Base-by-base conservation (phyloP, 2,329 filamentous ascomycete species). In the Huntiella omanensis region DNA sequence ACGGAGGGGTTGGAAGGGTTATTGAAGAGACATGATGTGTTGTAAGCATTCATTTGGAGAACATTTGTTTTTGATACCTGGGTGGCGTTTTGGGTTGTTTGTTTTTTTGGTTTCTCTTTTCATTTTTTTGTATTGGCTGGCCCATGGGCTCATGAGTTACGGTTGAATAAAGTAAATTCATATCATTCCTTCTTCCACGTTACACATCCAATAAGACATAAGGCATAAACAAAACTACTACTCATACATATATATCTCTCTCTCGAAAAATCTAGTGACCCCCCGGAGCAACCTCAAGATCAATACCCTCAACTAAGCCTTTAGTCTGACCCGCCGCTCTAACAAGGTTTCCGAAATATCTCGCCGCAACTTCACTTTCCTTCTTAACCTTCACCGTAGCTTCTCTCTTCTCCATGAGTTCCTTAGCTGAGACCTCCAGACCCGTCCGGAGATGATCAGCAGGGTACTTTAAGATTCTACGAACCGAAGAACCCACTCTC, bases 271-370 rank as follows among this genome's bases (percentile, higher is more conserved):
- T 19, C 40, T 46, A 17, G 10, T 37, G 42, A 7, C 59, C 61
- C 4, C 60, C 62, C 6, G 69, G 69, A 32, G 69, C 68, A 10
- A 64, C 64, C 10, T 77, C 73, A 6, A 76, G 62, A 53, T 76
- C 73, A 38, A 77, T 64, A 5, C 59, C 64, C 49, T 67, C 63
- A 17, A 76, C 67, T 38, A 61, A 60, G 39, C 58, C 58, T 33
- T 70, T 66, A 54, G 78, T 67, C 48, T 65, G 61, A 15, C 65
- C 65, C 50, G 71, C 76, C 54, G 77, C 70, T 50, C 81, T 72
- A 45, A 91, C 77, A 13, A 98, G 70, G 56, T 92, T 91, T 45
- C 75, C 67, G 60, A 98, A 98, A 65, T 93, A 96, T 62, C 88
- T 92, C 53, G 75, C 68, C 5, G 91, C 91, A 32, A 84, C 77